Evolutionary conservation across 1,284 basidiomycete genomes (phyloP), one percentile per base, ranked within the genome.

Genomic region (Ceratobasidium theobromae): DNA sequence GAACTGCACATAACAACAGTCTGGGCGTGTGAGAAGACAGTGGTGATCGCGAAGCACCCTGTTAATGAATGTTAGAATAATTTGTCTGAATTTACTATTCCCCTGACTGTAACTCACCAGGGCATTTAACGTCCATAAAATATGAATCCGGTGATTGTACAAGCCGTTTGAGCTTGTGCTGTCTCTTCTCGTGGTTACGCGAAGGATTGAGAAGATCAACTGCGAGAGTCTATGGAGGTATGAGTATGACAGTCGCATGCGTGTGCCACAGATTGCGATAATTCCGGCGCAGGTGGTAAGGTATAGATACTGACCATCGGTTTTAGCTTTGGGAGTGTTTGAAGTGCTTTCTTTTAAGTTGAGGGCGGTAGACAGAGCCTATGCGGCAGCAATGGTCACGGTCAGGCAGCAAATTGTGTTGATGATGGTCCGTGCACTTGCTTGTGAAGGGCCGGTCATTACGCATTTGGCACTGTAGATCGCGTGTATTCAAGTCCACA

Each of bases 101-200:
- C 16, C 46, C 46, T 35, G 35, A n/a, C 32, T n/a, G 35, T 43
- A 18, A 79, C 85, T 70, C 68, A 91, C 94, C 93, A 75, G 96
- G 91, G 84, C 96, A 99, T 83, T 99, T 99, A 76, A 99, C 95
- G 78, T 99, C 97, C 97, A 99, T 99, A 83, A 98, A 99, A 83
- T 95, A 98, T 51, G 95, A 97, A 83, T 97, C 94, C 72, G 94
- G 94, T 70, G 88, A 91, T 81, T 98, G 97, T 74, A 99, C 97
- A 75, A 99, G 88, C 78, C 95, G 89, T 88, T 99, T 99, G 81
- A 98, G 92, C 86, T 99, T 99, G 89, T 98, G 93, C 79, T 88
- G 91, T 80, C 83, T 88, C 79, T 83, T 88, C 82, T 95, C 90
- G 73, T 87, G 80, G 78, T 95, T 92, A 74, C 86, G 79, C 70